Evolutionary conservation across 2,329 filamentous ascomycete genomes (phyloP).

Genomic region (Biscogniauxia marginata): DNA sequence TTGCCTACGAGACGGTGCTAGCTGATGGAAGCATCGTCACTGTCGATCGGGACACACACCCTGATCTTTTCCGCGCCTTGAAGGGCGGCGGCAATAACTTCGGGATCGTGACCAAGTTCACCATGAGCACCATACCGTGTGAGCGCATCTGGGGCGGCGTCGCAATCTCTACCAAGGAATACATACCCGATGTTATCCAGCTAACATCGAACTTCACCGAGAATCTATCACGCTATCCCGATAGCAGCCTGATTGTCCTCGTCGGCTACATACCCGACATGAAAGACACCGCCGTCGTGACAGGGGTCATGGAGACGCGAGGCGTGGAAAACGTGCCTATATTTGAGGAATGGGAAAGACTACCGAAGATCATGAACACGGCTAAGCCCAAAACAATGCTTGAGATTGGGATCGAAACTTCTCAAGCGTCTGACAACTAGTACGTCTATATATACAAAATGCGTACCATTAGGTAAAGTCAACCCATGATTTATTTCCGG

Average conservation of each 20-base stretch:
- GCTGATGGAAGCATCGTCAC: slow-evolving; percentile 19
- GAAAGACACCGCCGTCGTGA: not conserved
- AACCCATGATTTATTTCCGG: not conserved
- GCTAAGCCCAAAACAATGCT: not conserved
- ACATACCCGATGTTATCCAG: not conserved
- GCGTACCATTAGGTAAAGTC: not conserved
- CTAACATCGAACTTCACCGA: not conserved
- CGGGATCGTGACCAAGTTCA: slow-evolving; percentile 13
- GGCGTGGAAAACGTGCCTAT: not conserved
- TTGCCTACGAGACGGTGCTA: slow-evolving; percentile 42
- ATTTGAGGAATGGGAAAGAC: not conserved
- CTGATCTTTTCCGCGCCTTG: slow-evolving; percentile 9
- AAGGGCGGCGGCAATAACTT: slow-evolving; percentile 17
- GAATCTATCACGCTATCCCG: not conserved
- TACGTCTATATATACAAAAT: not conserved
- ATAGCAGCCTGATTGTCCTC: not conserved
- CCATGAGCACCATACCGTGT: slow-evolving; percentile 5
- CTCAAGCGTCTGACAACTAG: not conserved
- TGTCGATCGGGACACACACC: slow-evolving; percentile 1
- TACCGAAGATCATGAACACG: not conserved
- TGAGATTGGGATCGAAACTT: not conserved
- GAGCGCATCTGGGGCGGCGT: slow-evolving; percentile 8
- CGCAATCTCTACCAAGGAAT: not conserved
- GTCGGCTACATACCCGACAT: not conserved
- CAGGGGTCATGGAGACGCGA: not conserved